Conservation (phyloP, 1,139 yeast genomes). For the Candida glucosophila region DNA sequence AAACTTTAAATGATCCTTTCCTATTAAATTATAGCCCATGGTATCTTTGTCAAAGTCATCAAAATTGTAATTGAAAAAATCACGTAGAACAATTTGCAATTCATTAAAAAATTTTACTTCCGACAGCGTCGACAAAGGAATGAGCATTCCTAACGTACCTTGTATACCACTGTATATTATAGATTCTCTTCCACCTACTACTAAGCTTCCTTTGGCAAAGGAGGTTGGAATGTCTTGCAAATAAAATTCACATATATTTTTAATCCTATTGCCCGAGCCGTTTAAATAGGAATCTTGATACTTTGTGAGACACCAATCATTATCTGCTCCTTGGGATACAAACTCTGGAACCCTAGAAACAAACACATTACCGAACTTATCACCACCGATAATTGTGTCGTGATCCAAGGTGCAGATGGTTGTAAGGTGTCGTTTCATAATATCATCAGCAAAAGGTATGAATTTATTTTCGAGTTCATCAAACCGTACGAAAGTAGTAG, state of each 20-base stretch:
- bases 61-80: constrained; percentile 18
- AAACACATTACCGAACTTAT: constrained; percentile 76
- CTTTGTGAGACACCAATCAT: constrained; percentile 38
- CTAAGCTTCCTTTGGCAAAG: constrained; percentile 44
- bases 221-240: constrained; percentile 66
- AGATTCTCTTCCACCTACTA: constrained; percentile 58
- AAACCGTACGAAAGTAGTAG: constrained; percentile 51
- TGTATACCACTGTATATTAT: constrained; percentile 68
- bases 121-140: constrained; percentile 55
- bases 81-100: constrained; percentile 44
- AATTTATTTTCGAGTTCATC: constrained; percentile 46
- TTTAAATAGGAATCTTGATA: constrained; percentile 32
- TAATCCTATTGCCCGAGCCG: constrained; percentile 48
- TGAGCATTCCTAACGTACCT: constrained; percentile 70
- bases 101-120: constrained; percentile 56
- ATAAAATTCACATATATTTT: constrained; percentile 51
- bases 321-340: constrained; percentile 38
- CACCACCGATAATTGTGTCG: constrained; percentile 79
- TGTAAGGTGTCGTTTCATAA: constrained; percentile 59
- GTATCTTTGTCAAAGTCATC: constrained; percentile 21
- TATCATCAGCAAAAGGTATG: constrained; percentile 63
- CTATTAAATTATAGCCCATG: constrained; percentile 31
- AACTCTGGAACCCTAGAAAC: constrained; percentile 50
- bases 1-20: constrained; percentile 59
- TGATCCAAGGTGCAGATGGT: constrained; percentile 54